Base-by-base conservation (phyloP, 1,284 basidiomycete genomes). In the Irpex sp. region DNA sequence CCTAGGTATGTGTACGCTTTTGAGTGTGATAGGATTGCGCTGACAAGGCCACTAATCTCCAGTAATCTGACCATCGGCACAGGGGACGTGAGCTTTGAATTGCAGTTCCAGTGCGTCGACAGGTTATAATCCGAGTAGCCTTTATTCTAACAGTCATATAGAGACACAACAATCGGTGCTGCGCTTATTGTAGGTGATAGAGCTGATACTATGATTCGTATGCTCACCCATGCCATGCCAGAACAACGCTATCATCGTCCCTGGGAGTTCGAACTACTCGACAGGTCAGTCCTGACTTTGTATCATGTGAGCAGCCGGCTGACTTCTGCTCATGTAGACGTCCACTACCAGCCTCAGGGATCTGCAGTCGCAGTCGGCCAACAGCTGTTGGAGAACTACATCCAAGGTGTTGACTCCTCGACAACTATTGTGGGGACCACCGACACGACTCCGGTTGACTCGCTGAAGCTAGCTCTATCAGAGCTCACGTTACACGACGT, bases 11-110 rank as follows among this genome's bases (percentile, higher is more conserved):
- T 61, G 26, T 26, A 26, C 26, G 26, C 26, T 26, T 26, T 26
- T 26, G 26, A 26, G 26, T 26, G 26, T 26, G 26, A 26, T 26
- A 26, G 26, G 26, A 26, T 4, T 26, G 26, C 26, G 26, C 61
- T 62, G 48, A 7, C 58, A 58, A 21, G 59, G 13, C 62, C 31
- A 26, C 26, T 49, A 59, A 26, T 26, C 55, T 72, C 57, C 67
- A 91, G 89, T 66, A 88, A 89, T 68, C 75, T 93, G 67, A 91
- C 91, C 6, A 87, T 93, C 38, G 86, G 85, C 8, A 81, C 82
- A 8, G 89, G 87, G 0, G 87, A 90, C 63, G 86, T 92, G 31
- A 77, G 26, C n/a, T 56, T 56, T 36, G 54, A 36, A 9, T 17
- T 56, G n/a, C 54, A 56, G 26, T 56, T 56, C 34, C 15, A 56